These are phyloP conservation scores for Crassisporium funariophilum DNA, from an alignment of 768 basidiomycete species.

Conservation along the genomic window DNA sequence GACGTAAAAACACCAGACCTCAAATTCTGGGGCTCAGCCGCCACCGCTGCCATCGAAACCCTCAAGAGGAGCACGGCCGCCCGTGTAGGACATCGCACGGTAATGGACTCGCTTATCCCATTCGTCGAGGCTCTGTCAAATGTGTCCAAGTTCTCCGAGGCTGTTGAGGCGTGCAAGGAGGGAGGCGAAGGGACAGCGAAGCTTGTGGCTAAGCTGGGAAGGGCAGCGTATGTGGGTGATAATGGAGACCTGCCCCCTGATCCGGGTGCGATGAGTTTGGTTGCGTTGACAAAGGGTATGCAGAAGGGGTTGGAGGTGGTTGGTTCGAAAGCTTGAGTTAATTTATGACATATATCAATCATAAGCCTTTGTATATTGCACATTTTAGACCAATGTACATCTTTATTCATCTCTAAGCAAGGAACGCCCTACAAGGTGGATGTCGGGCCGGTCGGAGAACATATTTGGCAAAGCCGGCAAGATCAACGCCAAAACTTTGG, in stretches of 20 bases:
- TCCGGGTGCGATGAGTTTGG: conserved; percentile 6
- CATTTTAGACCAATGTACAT: too few species aligned
- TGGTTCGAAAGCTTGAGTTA: too few species aligned
- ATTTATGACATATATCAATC: too few species aligned
- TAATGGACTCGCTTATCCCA: conserved; percentile 5
- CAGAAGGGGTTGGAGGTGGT: conserved; percentile 3
- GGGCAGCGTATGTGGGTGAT: conserved; percentile 3
- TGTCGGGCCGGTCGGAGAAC: too few species aligned
- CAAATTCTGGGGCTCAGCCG: conserved; percentile 2
- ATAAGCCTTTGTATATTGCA: too few species aligned
- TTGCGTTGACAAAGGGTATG: neutral
- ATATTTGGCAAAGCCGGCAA: too few species aligned
- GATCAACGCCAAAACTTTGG: too few species aligned
- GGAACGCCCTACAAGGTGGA: too few species aligned
- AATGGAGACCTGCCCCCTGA: conserved; percentile 1
- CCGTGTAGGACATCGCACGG: conserved; percentile 1
- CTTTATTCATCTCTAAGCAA: too few species aligned
- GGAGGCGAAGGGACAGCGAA: conserved; percentile 4
- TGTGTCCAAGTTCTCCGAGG: neutral
- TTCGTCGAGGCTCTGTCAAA: neutral
- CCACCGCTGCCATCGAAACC: neutral
- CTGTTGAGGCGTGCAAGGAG: neutral
- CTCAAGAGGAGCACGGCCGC: conserved; percentile 3
- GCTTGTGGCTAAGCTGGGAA: conserved; percentile 2
- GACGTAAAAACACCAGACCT: neutral